phyloP scores from a whole-genome alignment of 2,329 filamentous ascomycete species.

The Ceratocystis smalleyi region DNA sequence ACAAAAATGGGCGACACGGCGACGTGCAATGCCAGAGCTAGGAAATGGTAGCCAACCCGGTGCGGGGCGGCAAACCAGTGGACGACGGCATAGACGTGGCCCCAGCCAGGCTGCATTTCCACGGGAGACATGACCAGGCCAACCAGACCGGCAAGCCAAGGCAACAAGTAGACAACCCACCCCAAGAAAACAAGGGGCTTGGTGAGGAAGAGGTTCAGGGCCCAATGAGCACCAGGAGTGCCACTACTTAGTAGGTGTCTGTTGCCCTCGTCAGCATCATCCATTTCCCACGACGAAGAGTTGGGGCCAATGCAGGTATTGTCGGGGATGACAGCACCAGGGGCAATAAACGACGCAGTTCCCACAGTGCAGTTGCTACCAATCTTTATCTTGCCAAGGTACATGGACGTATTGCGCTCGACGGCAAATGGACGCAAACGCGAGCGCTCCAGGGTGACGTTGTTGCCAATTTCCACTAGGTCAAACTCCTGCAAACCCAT shows the following conservation, averaged over 20 bases:
- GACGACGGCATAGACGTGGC: constrained; percentile 27
- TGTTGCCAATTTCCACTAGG: constrained; percentile 38
- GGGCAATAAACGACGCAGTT: constrained; percentile 33
- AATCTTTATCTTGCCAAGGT: constrained; percentile 35
- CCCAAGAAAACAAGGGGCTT: constrained; percentile 27
- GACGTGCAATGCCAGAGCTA: constrained; percentile 29
- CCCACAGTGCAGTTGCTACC: constrained; percentile 34
- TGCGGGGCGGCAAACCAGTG: constrained; percentile 34
- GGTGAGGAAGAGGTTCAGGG: constrained; percentile 29
- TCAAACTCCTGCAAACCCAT: constrained; percentile 40
- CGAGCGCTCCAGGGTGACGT: constrained; percentile 32
- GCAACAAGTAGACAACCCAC: constrained; percentile 30
- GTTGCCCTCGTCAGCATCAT: constrained; percentile 33
- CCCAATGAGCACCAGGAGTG: constrained; percentile 31
- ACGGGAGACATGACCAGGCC: constrained; percentile 31
- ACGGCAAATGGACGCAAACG: constrained; percentile 37
- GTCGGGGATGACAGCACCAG: constrained; percentile 33
- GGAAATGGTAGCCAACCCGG: constrained; percentile 35
- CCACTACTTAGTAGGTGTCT: constrained; percentile 28
- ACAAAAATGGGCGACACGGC: constrained; percentile 30
- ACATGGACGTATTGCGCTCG: constrained; percentile 43
- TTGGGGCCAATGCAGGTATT: constrained; percentile 40
- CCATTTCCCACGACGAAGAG: constrained; percentile 41
- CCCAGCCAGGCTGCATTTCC: constrained; percentile 21
- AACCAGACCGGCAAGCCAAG: constrained; percentile 31